Base-by-base conservation (phyloP, 2,329 filamentous ascomycete species). In the Escovopsis weberi region DNA sequence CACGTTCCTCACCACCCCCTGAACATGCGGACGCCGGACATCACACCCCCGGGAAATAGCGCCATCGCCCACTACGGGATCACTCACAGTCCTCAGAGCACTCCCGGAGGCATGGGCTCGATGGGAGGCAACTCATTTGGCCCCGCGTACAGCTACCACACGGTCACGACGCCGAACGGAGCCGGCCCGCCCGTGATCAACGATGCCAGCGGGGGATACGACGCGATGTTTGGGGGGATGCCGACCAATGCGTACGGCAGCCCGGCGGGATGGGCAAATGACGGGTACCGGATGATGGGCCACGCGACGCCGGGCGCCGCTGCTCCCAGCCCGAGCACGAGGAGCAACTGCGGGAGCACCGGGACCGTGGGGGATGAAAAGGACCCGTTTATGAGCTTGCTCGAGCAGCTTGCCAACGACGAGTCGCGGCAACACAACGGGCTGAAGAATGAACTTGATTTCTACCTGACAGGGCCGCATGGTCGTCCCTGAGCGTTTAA, bases 361-460 rank as follows among this genome's bases (percentile, higher is more conserved):
- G 68, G 63, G 2, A 69, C 68, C 2, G 65, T 59, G 3, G 67
- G 65, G 2, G 72, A 79, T 18, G 84, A 89, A 50, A 87, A 84
- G 51, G 85, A 91, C 54, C 84, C 85, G 0, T 91, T 93, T 55
- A 60, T 91, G 35, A 83, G 75, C 47, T 62, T 91, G 36, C 64
- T 91, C 33, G 85, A 91, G 57, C 84, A 91, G 61, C 68, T 91
- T 45, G 85, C 84, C 0, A 84, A 91, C 59, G 87, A 85, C 53
- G 84, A 89, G 59, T 74, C 82, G 42, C 57, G 58, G 19, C 55
- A 61, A 42, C 68, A 69, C 36, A 67, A 74, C 41, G 82, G 80
- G 0, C 74, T 78, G 9, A 81, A 80, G 11, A 80, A 73, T 49
- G 84, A 89, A 55, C 63, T 91, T 52, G 84, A 89, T 57, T 88